Base-by-base conservation (phyloP, 2,329 filamentous ascomycete species). In the Acephala macrosclerotiorum region DNA sequence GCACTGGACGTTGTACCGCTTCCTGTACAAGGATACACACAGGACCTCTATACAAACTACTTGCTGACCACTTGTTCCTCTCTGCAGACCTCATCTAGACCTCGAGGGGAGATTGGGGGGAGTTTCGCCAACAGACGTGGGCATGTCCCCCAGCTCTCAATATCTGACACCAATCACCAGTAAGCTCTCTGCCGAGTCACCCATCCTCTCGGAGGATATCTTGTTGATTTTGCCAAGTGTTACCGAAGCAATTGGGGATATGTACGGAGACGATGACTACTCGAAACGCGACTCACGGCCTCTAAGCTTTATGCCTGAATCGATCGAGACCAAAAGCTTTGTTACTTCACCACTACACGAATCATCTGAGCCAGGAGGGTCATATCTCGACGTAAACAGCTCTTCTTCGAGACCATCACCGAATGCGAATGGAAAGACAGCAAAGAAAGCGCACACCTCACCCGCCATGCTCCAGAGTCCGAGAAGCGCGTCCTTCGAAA, bases 211-310 rank as follows among this genome's bases (percentile, higher is more conserved):
- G n/a, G 14, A 33, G 49, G 25, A 29, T 25, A 22, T 29, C 49
- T 16, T 53, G 26, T n/a, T 53, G 14, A 53, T 29, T n/a, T 14
- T 53, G 49, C 25, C 49, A 53, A 49, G 49, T 84, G 88, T 92
- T 73, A 93, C 90, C 56, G 90, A 92, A 76, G 88, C 89, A 62
- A 91, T 92, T 78, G 88, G 89, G 68, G 88, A 91, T 79, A 87
- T 91, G 84, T 92, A 93, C 79, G 88, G 87, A 26, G 85, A 88
- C 72, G 79, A 79, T 72, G 80, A 84, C 70, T 83, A 85, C 72
- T 80, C 78, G 73, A 82, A 80, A 72, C 81, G 82, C 74, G 83
- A 84, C 70, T 83, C 84, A 18, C 82, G 86, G 65, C 87, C 87
- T 58, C 79, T 89, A 71, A 90, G 87, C 79, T 90, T 88, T 79